Evolutionary conservation across 148 eudicot genomes (phyloP), one percentile per base, ranked within the genome.

Genomic region (Cornus florida): DNA sequence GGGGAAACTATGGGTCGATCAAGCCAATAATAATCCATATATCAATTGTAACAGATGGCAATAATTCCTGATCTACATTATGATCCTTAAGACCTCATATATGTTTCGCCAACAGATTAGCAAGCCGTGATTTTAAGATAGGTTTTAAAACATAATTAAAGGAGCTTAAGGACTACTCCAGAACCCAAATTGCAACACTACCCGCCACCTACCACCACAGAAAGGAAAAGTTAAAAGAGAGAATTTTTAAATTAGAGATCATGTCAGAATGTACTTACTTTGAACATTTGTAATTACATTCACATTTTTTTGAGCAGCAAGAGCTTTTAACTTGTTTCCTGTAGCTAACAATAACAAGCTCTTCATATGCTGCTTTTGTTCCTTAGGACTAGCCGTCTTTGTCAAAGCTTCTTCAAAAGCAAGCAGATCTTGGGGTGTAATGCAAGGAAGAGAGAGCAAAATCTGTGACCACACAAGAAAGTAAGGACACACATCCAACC

Each of bases 371-470:
- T 90, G 95, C 86, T 91, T 97, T 82, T 97, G 99, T 84, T 97
- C 99, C 84, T 94, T 94, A 2, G 98, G 95, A 85, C 99, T 97
- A 65, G 82, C 83, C 22, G 97, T 97, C 87, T 94, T 97, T 20
- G 88, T 70, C 84, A 97, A 85, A 79, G 98, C 94, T 89, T 97
- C 99, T 87, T 94, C 98, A 81, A 97, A 97, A 81, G 97, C 93
- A 80, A 81, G 82, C 82, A 97, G 78, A 86, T 97, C 97, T 85
- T 92, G 93, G 24, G 81, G 90, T 23, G 73, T 87, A 69, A 94
- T 89, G 82, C 91, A 86, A 19, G 99, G 98, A 77, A 97, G 97
- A 12, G 95, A 84, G 35, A 87, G 89, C 88, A 97, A 86, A 82
- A 97, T 88, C 99, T 97, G 93, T 65, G 71, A 73, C 64, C 76